phyloP scores from a whole-genome alignment of 257 asterid species.

The Voacanga thouarsii region DNA sequence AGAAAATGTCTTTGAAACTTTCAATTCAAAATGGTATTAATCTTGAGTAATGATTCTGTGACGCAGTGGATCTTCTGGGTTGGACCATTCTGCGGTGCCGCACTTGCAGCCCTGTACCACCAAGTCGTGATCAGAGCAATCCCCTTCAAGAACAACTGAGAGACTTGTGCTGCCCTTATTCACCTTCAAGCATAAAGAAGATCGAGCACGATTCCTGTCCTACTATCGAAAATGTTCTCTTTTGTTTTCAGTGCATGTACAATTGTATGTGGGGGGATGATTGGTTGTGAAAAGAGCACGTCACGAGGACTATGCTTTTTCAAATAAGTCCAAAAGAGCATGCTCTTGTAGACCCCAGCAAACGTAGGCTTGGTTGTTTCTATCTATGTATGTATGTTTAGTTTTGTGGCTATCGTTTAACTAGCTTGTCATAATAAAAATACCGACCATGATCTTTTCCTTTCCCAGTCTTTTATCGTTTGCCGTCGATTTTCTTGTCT shows the following conservation, averaged over 20 bases:
- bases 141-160: conserved; percentile 31
- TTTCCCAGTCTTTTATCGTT: background rate
- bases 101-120: conserved; percentile 39
- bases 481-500: background rate
- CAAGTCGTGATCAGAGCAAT: conserved; percentile 39
- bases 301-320: background rate
- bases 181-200: background rate
- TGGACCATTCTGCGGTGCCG: conserved; percentile 38
- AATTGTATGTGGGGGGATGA: background rate
- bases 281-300: background rate
- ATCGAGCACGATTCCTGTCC: background rate
- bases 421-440: background rate
- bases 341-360: background rate
- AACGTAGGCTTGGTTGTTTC: background rate
- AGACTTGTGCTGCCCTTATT: background rate
- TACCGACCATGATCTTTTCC: background rate
- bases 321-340: background rate
- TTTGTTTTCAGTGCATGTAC: background rate
- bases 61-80: conserved; percentile 45
- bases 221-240: background rate
- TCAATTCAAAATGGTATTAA: background rate
- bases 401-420: background rate
- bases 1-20: background rate
- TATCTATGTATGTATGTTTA: background rate
- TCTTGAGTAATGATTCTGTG: background rate